Evolutionary conservation across 2,329 filamentous ascomycete genomes (phyloP).

Genomic region (Xylariaceae sp.): DNA sequence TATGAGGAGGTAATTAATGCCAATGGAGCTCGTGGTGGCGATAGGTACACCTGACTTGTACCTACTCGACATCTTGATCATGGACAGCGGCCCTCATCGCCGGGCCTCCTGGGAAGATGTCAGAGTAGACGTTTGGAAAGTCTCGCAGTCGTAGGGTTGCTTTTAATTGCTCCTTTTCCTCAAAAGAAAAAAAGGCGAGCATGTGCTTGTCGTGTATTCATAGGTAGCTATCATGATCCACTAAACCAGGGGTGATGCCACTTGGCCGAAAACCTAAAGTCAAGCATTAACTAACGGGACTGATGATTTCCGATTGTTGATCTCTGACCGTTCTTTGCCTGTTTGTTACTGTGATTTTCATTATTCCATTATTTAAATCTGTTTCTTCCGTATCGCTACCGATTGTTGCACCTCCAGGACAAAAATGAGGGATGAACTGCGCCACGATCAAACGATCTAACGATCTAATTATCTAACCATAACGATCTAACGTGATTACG

Average conservation of each 20-base stretch:
- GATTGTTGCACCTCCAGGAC: too few relatives aligned
- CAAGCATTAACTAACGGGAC: too few relatives aligned
- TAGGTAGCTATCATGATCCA: not conserved
- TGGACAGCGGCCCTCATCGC: not conserved
- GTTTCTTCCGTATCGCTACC: too few relatives aligned
- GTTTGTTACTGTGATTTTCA: too few relatives aligned
- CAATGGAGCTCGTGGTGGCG: not conserved
- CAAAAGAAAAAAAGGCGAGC: too few relatives aligned
- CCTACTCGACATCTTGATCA: not conserved
- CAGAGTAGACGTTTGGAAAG: not conserved
- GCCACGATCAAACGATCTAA: too few relatives aligned
- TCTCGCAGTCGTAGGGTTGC: not conserved
- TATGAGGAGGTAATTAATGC: not conserved
- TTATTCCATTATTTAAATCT: too few relatives aligned
- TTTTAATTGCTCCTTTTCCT: not conserved
- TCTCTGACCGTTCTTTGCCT: not conserved
- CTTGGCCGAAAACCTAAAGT: too few relatives aligned
- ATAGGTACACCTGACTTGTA: not conserved
- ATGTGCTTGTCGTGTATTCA: not conserved
- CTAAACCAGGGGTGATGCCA: not conserved
- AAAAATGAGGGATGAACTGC: too few relatives aligned
- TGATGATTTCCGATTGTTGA: too few relatives aligned
- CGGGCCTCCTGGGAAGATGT: not conserved
- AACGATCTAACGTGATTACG: too few relatives aligned
- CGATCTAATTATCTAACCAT: too few relatives aligned